These are phyloP conservation scores for Alternaria arborescens DNA, from an alignment of 2,329 filamentous ascomycete genomes.

Conservation along the genomic window DNA sequence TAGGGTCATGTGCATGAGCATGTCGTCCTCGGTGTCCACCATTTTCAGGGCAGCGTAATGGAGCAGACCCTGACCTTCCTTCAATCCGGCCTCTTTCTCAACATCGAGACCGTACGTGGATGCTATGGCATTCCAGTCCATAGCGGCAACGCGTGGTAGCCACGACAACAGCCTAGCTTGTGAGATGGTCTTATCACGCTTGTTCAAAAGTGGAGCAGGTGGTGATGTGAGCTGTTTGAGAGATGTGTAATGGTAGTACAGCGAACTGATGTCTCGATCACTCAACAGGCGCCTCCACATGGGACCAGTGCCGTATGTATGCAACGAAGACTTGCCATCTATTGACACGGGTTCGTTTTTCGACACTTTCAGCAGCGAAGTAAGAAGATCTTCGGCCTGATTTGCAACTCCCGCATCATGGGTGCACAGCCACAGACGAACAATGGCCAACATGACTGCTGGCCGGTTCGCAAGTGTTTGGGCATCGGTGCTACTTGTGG, in stretches of 20 bases:
- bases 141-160: constrained; percentile 60
- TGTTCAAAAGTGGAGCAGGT: constrained; percentile 52
- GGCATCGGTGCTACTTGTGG: constrained; percentile 60
- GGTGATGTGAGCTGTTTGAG: constrained; percentile 49
- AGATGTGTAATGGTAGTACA: constrained; percentile 65
- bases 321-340: constrained; percentile 32
- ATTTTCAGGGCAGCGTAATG: constrained; percentile 65
- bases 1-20: constrained; percentile 68
- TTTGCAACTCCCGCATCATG: constrained; percentile 64
- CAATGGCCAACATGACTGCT: constrained; percentile 62
- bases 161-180: constrained; percentile 69
- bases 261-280: constrained; percentile 66
- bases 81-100: constrained; percentile 54
- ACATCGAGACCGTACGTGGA: constrained; percentile 62
- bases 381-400: constrained; percentile 62
- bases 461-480: constrained; percentile 66
- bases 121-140: constrained; percentile 65
- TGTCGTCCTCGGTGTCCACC: constrained; percentile 64
- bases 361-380: constrained; percentile 60
- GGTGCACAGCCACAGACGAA: constrained; percentile 67
- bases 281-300: constrained; percentile 70
- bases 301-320: constrained; percentile 49
- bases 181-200: constrained; percentile 65
- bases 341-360: constrained; percentile 54
- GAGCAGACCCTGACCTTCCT: constrained; percentile 55